These are phyloP conservation scores for Nymphaea thermarum DNA, from an alignment of 164 flowering plant species.

Conservation along the genomic window DNA sequence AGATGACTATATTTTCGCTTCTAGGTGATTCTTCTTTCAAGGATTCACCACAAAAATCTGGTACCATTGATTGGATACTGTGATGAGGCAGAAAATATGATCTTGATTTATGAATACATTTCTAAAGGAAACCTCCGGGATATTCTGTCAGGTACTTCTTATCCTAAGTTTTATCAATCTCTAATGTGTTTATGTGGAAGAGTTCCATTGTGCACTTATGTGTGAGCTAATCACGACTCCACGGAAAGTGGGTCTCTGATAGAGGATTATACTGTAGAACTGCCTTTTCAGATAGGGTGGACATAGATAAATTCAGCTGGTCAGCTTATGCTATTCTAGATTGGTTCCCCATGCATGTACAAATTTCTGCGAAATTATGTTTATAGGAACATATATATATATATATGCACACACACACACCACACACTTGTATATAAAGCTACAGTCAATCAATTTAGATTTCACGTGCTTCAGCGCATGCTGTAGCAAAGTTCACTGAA, in stretches of 20 bases:
- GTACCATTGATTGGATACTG: conserved; percentile 37
- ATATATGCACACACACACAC: too few relatives aligned
- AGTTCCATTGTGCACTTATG: neutral
- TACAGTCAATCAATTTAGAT: too few relatives aligned
- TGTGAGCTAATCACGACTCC: neutral
- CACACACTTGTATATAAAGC: too few relatives aligned
- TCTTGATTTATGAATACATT: conserved; percentile 42
- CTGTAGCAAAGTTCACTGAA: too few relatives aligned
- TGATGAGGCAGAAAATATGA: conserved; percentile 22
- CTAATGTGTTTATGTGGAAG: too few relatives aligned
- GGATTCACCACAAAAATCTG: conserved; percentile 39
- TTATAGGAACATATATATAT: too few relatives aligned
- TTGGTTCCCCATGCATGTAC: too few relatives aligned
- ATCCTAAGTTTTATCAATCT: too few relatives aligned
- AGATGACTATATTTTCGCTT: neutral
- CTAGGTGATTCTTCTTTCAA: conserved; percentile 30
- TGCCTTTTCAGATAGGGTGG: neutral
- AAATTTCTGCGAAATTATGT: too few relatives aligned
- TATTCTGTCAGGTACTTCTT: conserved; percentile 23
- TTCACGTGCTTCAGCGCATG: too few relatives aligned
- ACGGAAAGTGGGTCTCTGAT: neutral
- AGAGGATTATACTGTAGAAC: neutral
- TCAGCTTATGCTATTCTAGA: too few relatives aligned
- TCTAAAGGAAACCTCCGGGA: conserved; percentile 27
- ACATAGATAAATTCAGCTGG: too few relatives aligned